A percentile compares a stretch with the other conserved stretches of the same genome.
phyloP scores from a whole-genome alignment of 75 land plant species.

The Pinus taeda region DNA sequence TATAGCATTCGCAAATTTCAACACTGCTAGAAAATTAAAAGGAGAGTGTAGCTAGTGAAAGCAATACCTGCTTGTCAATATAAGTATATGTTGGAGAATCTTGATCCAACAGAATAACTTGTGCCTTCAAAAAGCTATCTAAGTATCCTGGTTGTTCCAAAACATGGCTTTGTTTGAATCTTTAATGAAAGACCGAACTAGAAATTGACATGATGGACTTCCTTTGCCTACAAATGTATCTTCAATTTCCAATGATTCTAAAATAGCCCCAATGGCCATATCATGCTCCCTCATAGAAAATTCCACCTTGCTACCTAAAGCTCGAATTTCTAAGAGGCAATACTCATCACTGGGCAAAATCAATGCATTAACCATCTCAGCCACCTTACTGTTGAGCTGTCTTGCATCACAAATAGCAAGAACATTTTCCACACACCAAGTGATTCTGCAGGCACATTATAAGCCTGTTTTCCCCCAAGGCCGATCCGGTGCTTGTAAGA shows the following conservation, averaged over 20 bases:
- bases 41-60: too few relatives aligned
- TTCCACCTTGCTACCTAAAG: slow-evolving; percentile 82
- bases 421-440: slow-evolving; percentile 70
- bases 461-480: slow-evolving; percentile 74
- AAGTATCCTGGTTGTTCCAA: too few relatives aligned
- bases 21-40: too few relatives aligned
- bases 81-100: too few relatives aligned
- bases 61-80: too few relatives aligned
- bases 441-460: slow-evolving; percentile 52
- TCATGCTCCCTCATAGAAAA: slow-evolving; percentile 27
- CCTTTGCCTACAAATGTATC: slow-evolving; percentile 49
- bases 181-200: slow-evolving; percentile 55
- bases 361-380: slow-evolving; percentile 67
- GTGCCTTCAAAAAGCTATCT: too few relatives aligned
- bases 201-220: slow-evolving; percentile 5
- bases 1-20: too few relatives aligned
- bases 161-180: slow-evolving; percentile 9
- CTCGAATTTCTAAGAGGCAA: slow-evolving; percentile 83
- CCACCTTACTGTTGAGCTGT: slow-evolving; percentile 63
- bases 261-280: slow-evolving; percentile 75
- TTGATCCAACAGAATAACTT: too few relatives aligned
- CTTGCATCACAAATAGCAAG: slow-evolving; percentile 79
- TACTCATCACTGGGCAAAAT: slow-evolving; percentile 60
- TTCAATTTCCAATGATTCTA: slow-evolving; percentile 85
- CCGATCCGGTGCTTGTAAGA: slow-evolving; percentile 19